Percentiles rank a stretch among this genome's conserved stretches.
phyloP scores from a whole-genome alignment of 768 basidiomycete species.

The Rubroboletus pulcherrimus region DNA sequence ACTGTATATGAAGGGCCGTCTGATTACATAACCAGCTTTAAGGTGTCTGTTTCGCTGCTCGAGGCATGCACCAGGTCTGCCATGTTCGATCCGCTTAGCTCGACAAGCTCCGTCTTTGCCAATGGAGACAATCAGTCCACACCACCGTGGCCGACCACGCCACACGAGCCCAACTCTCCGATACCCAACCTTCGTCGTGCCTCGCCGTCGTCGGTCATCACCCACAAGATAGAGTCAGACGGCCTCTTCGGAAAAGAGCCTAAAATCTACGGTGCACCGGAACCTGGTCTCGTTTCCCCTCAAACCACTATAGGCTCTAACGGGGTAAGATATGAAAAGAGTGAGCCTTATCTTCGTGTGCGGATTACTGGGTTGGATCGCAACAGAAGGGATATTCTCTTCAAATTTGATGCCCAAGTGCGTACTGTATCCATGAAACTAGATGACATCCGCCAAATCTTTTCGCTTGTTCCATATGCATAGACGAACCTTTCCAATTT shows the following conservation, averaged over 20 bases:
- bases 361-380: conserved; percentile 89
- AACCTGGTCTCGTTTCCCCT: conserved; percentile 79
- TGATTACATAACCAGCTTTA: conserved; percentile 16
- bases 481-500: conserved; percentile 95
- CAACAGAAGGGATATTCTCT: conserved; percentile 90
- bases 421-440: conserved; percentile 2
- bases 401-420: conserved; percentile 95
- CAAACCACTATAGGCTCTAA: conserved; percentile 59
- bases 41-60: neutral
- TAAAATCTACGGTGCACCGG: conserved; percentile 84
- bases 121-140: conserved; percentile 42
- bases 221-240: conserved; percentile 47
- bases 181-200: conserved; percentile 70
- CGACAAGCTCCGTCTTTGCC: conserved; percentile 51
- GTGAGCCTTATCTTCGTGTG: conserved; percentile 82
- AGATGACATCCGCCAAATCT: neutral
- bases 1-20: neutral
- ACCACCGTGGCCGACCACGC: conserved; percentile 80
- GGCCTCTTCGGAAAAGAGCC: conserved; percentile 76
- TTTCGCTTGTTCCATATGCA: neutral
- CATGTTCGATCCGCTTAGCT: conserved; percentile 75
- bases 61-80: neutral
- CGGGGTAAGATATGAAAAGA: conserved; percentile 68
- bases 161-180: conserved; percentile 65
- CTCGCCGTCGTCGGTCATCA: conserved; percentile 45